Evolutionary conservation across 2,329 filamentous ascomycete species (phyloP), one percentile per base, ranked within the genome.

Genomic region (Penicillium sp.): DNA sequence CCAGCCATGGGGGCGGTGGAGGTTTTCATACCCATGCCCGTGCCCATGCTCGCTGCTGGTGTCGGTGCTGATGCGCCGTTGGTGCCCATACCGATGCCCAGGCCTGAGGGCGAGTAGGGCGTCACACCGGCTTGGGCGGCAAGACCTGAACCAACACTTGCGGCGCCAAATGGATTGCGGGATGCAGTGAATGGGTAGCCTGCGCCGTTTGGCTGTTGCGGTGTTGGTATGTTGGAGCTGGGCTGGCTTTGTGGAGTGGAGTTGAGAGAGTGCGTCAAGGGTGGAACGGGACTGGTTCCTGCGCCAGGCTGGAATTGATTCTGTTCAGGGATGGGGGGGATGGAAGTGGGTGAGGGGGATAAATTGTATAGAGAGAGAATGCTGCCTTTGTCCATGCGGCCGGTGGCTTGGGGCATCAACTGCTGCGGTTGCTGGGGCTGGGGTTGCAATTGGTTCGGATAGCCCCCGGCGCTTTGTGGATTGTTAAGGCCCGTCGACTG

Each of bases 321-420:
- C 41, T 67, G 63, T 45, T 68, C 56, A 18, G 59, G 55, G 13
- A 64, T 65, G 1, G 63, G 51, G 27, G 65, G 55, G 39, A 53
- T 37, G 27, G 36, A 33, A 11, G 43, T 33, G 13, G 43, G 57
- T 7, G 64, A 50, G 13, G 64, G 59, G 10, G 69, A 65, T 37
- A 72, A 62, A 39, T 68, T 72, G 48, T 52, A 50, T 10, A 48
- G 31, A 26, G 42, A 46, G 13, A 52, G 44, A 23, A 50, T 48
- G 36, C 39, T 47, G 26, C 21, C 41, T 27, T 51, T 75, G 43
- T 74, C 68, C 43, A 73, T 58, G 23, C 67, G 63, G 14, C 66
- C 63, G 3, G 68, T 71, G 29, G 60, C 59, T 48, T 73, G 71
- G 4, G 65, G 50, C 18, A 51, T 50, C n/a, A 69, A 53, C 23